Percentiles rank a stretch among this genome's conserved stretches.
phyloP scores from a whole-genome alignment of 2,329 filamentous ascomycete genomes.

The Penicillium italicum region DNA sequence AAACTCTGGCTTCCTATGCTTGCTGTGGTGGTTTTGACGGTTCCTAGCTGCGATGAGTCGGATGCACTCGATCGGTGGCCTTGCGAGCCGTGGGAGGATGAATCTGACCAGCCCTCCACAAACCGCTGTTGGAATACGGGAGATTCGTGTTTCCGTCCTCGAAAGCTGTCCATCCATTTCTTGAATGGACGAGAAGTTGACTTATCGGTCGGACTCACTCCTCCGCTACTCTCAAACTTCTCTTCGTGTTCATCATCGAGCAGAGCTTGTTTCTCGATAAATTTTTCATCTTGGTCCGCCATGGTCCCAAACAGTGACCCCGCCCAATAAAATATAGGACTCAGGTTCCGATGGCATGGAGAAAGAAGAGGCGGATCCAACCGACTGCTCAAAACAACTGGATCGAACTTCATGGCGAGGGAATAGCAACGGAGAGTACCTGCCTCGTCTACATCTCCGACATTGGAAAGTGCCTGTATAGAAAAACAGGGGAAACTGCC shows the following conservation, averaged over 20 bases:
- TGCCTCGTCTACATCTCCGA: not conserved
- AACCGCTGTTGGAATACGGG: slow-evolving; percentile 22
- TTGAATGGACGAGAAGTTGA: slow-evolving; percentile 29
- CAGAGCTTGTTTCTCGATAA: slow-evolving; percentile 1
- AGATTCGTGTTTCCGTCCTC: slow-evolving; percentile 24
- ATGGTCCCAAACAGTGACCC: slow-evolving; percentile 8
- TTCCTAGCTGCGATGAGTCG: slow-evolving; percentile 75
- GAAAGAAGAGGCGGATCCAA: slow-evolving; percentile 2
- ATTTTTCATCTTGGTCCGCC: slow-evolving; percentile 8
- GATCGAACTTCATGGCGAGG: slow-evolving; percentile 1
- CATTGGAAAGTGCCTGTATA: not conserved
- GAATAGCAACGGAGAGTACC: not conserved
- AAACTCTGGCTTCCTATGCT: slow-evolving; percentile 72
- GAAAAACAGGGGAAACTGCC: not conserved
- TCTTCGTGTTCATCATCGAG: slow-evolving; percentile 4
- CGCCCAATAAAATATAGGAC: not conserved
- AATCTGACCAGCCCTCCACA: slow-evolving; percentile 39
- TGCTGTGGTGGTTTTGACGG: slow-evolving; percentile 74
- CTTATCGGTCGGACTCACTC: slow-evolving; percentile 8
- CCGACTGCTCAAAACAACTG: not conserved
- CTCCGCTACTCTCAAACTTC: slow-evolving; percentile 7
- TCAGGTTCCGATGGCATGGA: slow-evolving; percentile 10
- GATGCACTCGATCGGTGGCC: slow-evolving; percentile 56
- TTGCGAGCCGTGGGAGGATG: slow-evolving; percentile 19
- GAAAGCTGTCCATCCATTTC: slow-evolving; percentile 40